phyloP scores from a whole-genome alignment of 2,329 filamentous ascomycete genomes.

The Fusarium bactridioides region DNA sequence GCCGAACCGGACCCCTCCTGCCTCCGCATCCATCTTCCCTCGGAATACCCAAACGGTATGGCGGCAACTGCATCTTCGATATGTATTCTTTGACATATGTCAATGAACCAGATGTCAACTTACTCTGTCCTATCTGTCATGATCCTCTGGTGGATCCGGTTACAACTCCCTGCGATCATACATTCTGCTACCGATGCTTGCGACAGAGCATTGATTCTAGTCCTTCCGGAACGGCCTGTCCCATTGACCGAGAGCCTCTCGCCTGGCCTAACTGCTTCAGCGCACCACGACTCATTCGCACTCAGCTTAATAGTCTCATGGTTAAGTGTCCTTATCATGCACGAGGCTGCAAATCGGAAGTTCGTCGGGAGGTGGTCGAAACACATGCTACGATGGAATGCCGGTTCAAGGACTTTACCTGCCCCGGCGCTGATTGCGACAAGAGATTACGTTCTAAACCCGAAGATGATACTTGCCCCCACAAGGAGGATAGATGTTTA shows the following conservation, averaged over 20 bases:
- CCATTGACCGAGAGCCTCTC: slow-evolving; percentile 63
- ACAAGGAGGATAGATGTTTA: slow-evolving; percentile 59
- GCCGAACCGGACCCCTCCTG: slow-evolving; percentile 47
- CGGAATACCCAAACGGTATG: slow-evolving; percentile 50
- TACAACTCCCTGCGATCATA: slow-evolving; percentile 70
- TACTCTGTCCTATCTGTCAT: slow-evolving; percentile 66
- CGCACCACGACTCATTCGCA: slow-evolving; percentile 59
- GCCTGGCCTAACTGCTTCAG: slow-evolving; percentile 52
- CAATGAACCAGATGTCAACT: slow-evolving; percentile 54
- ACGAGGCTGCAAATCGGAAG: slow-evolving; percentile 59
- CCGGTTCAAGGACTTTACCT: slow-evolving; percentile 62
- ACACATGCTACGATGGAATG: slow-evolving; percentile 66
- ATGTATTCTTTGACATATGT: slow-evolving; percentile 56
- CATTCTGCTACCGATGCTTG: slow-evolving; percentile 69
- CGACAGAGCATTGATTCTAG: slow-evolving; percentile 52
- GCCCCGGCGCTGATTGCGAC: slow-evolving; percentile 61
- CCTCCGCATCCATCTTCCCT: slow-evolving; percentile 50
- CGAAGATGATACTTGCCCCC: slow-evolving; percentile 61
- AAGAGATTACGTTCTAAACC: slow-evolving; percentile 61
- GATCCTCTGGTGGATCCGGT: slow-evolving; percentile 67
- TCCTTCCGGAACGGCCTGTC: slow-evolving; percentile 57
- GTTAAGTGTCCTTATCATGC: slow-evolving; percentile 65
- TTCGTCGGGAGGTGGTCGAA: slow-evolving; percentile 63
- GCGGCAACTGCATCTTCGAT: slow-evolving; percentile 53
- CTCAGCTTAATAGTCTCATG: slow-evolving; percentile 66